A percentile compares a stretch with the other conserved stretches of the same genome.
These are phyloP conservation scores for Ascochyta clinopodiicola DNA, from an alignment of 2,329 filamentous ascomycete species.

Conservation along the genomic window DNA sequence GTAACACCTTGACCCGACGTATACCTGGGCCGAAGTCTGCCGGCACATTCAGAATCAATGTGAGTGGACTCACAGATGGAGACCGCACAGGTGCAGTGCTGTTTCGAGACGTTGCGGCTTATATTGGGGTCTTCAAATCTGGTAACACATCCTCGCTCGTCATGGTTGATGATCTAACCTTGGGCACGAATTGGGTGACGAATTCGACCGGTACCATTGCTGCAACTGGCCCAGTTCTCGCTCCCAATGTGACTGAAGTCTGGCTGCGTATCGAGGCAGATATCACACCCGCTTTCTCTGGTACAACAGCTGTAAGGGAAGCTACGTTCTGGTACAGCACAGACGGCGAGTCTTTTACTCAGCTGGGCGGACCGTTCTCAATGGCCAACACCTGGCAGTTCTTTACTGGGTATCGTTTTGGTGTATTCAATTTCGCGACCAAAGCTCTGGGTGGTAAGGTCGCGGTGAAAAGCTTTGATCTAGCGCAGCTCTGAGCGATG, in stretches of 20 bases:
- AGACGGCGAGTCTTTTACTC: constrained; percentile 43
- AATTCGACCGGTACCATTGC: constrained; percentile 39
- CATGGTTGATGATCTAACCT: constrained; percentile 49
- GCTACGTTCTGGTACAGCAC: constrained; percentile 48
- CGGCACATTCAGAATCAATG: constrained; percentile 60
- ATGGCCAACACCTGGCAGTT: constrained; percentile 49
- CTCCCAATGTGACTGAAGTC: constrained; percentile 29
- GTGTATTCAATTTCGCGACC: constrained; percentile 50
- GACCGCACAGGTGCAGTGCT: constrained; percentile 61
- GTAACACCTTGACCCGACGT: constrained; percentile 53
- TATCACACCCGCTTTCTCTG: constrained; percentile 44
- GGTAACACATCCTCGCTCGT: constrained; percentile 46
- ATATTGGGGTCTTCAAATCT: constrained; percentile 58
- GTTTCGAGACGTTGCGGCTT: constrained; percentile 62
- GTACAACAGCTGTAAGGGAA: constrained; percentile 24
- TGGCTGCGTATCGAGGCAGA: constrained; percentile 46
- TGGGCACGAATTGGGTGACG: constrained; percentile 47
- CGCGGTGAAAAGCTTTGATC: constrained; percentile 29
- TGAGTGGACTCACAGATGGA: constrained; percentile 57
- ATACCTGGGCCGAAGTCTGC: constrained; percentile 51
- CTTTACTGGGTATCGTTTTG: constrained; percentile 50
- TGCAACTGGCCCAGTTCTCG: constrained; percentile 28
- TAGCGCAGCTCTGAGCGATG: constrained; percentile 1
- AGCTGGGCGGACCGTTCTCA: constrained; percentile 38
- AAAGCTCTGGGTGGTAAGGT: constrained; percentile 42